Evolutionary conservation across 1,284 basidiomycete genomes (phyloP).

Genomic region (Gymnopus androsaceus): DNA sequence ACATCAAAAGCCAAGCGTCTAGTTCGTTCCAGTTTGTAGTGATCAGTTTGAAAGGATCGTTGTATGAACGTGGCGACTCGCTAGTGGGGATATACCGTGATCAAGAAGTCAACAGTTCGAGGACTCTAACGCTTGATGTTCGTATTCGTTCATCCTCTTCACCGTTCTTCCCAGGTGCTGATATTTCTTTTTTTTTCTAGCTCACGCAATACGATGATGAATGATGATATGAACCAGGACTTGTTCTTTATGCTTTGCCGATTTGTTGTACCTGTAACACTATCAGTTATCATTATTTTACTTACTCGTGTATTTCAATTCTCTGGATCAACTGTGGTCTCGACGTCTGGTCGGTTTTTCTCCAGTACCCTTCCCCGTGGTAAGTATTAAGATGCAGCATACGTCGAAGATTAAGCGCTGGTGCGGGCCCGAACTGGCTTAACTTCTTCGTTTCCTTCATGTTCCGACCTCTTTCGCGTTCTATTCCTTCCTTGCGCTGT

Average conservation of each 20-base stretch:
- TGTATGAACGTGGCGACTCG: slow-evolving; percentile 91
- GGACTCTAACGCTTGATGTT: slow-evolving; percentile 88
- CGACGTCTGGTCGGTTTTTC: too few species aligned
- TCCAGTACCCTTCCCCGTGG: too few species aligned
- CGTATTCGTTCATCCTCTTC: slow-evolving; percentile 36
- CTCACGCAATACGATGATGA: slow-evolving; percentile 44
- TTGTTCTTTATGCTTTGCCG: neutral
- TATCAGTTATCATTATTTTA: neutral
- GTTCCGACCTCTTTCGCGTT: slow-evolving; percentile 1
- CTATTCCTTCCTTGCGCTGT: neutral
- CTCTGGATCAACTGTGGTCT: neutral
- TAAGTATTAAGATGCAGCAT: too few species aligned
- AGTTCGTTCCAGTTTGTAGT: slow-evolving; percentile 93
- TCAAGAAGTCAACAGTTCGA: slow-evolving; percentile 90
- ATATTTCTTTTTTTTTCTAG: slow-evolving; percentile 21
- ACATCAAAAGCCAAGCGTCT: slow-evolving; percentile 81
- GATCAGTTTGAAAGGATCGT: slow-evolving; percentile 89
- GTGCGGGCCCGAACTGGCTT: neutral
- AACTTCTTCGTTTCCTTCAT: neutral
- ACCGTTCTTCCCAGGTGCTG: neutral
- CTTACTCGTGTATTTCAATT: neutral
- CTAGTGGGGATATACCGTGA: slow-evolving; percentile 94
- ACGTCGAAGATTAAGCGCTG: too few species aligned
- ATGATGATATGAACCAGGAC: neutral
- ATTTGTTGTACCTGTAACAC: neutral